Percentiles rank a stretch among this genome's conserved stretches.
Conservation (phyloP, 2,329 filamentous ascomycete species). For the Leptographium radiaticola region DNA sequence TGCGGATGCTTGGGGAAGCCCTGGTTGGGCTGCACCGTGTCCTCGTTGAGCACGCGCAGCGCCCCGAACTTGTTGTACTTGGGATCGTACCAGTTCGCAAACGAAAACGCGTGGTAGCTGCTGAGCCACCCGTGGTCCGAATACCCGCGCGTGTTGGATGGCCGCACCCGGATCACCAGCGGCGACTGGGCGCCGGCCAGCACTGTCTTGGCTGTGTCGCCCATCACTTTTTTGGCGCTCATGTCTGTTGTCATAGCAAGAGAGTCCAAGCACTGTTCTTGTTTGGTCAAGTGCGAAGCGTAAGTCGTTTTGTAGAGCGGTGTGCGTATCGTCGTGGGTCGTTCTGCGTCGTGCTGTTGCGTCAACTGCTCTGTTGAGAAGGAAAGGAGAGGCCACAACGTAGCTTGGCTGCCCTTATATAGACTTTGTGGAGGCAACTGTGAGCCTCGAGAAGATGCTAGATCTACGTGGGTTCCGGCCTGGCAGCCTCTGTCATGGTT, state of each 20-base stretch:
- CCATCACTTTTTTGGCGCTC: slow-evolving; percentile 4
- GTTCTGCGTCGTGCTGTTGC: neutral
- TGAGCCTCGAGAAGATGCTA: slow-evolving; percentile 8
- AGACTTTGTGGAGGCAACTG: neutral
- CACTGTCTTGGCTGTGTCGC: slow-evolving; percentile 21
- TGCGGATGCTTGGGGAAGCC: slow-evolving; percentile 82
- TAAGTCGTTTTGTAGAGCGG: too few relatives aligned
- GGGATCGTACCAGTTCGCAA: slow-evolving; percentile 60
- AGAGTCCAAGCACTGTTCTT: too few relatives aligned
- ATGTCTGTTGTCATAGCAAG: slow-evolving; percentile 1
- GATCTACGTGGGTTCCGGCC: neutral
- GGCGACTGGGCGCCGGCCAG: slow-evolving; percentile 47
- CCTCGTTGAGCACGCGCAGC: slow-evolving; percentile 78
- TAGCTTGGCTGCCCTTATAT: neutral
- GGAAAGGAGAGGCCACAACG: neutral
- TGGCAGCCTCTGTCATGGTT: neutral
- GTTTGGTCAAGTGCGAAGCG: too few relatives aligned
- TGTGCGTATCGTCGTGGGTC: neutral
- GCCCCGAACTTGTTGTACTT: slow-evolving; percentile 57
- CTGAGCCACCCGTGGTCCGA: slow-evolving; percentile 79
- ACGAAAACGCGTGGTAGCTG: slow-evolving; percentile 76
- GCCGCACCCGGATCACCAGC: slow-evolving; percentile 59
- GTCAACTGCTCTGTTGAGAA: neutral
- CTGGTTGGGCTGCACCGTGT: slow-evolving; percentile 58
- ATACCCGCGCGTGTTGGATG: slow-evolving; percentile 59